Conservation (phyloP, 2,329 filamentous ascomycete species). For the Tricladium varicosporioides region DNA sequence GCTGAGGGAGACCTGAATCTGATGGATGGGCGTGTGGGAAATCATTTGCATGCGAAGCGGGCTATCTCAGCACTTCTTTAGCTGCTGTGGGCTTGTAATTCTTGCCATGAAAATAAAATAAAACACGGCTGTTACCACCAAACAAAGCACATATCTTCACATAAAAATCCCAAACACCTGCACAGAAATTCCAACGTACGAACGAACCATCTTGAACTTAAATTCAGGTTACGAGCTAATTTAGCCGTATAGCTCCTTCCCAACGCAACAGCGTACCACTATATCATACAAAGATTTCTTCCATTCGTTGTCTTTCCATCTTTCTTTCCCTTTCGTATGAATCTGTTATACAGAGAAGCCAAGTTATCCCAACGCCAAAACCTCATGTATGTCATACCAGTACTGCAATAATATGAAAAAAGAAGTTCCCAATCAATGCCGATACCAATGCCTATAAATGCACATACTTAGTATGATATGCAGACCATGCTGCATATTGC, state of each 20-base stretch:
- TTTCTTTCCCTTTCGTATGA: slow-evolving; percentile 7
- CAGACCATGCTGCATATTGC: slow-evolving; percentile 20
- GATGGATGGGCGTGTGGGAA: slow-evolving; percentile 31
- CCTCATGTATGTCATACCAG: slow-evolving; percentile 22
- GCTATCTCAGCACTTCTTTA: slow-evolving; percentile 27
- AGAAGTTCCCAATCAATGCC: too few relatives aligned
- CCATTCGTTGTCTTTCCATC: background rate
- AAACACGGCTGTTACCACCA: slow-evolving; percentile 23
- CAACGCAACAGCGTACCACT: slow-evolving; percentile 1
- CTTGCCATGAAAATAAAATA: slow-evolving; percentile 26
- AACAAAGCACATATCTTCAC: slow-evolving; percentile 6
- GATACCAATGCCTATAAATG: slow-evolving; percentile 8
- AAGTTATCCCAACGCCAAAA: slow-evolving; percentile 20
- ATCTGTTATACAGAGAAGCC: slow-evolving; percentile 14
- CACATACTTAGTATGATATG: background rate
- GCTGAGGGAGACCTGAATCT: slow-evolving; percentile 13
- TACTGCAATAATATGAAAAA: slow-evolving; percentile 12
- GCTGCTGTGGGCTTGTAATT: slow-evolving; percentile 32
- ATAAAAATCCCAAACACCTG: slow-evolving; percentile 2
- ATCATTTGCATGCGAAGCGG: slow-evolving; percentile 29
- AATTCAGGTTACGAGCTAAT: background rate
- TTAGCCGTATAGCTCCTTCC: background rate
- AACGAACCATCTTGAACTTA: background rate
- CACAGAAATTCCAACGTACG: background rate
- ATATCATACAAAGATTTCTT: slow-evolving; percentile 24